phyloP scores from a whole-genome alignment of 805 yeast genomes.

The Myxozyma geophila region DNA sequence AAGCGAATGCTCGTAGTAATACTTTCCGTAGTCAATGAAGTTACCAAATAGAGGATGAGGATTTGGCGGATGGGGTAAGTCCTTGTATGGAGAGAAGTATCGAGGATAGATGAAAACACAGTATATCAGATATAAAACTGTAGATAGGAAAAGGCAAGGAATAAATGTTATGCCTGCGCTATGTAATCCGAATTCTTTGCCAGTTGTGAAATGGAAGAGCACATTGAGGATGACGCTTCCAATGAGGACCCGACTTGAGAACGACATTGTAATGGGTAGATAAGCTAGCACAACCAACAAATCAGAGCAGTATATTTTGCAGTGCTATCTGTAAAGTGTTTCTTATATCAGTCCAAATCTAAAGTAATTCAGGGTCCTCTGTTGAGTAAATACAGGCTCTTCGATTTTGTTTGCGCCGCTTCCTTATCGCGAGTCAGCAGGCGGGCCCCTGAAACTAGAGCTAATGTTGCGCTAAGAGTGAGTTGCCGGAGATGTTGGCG shows the following conservation, averaged over 20 bases:
- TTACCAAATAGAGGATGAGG: slow-evolving; percentile 24
- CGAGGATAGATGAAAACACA: slow-evolving; percentile 20
- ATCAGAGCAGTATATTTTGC: no score
- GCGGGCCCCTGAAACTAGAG: no score
- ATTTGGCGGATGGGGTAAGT: slow-evolving; percentile 16
- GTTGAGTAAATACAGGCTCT: no score
- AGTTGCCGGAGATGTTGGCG: no score
- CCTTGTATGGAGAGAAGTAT: slow-evolving; percentile 18
- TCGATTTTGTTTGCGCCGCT: no score
- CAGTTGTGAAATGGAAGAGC: background rate
- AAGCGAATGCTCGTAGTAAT: slow-evolving; percentile 14
- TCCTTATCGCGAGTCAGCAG: no score
- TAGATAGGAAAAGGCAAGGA: background rate
- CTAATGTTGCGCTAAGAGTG: no score
- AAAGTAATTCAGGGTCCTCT: no score
- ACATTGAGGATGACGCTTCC: slow-evolving; percentile 8
- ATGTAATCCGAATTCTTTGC: background rate
- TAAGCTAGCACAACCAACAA: background rate
- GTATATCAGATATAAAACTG: background rate
- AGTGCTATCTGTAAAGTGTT: no score
- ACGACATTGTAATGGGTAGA: background rate
- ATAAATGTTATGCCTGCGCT: background rate
- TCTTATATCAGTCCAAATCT: no score
- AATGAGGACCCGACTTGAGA: background rate
- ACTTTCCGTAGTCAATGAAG: slow-evolving; percentile 13